Evolutionary conservation across 805 yeast species (phyloP), one percentile per base, ranked within the genome.

Genomic region (Pichia kluyveri): DNA sequence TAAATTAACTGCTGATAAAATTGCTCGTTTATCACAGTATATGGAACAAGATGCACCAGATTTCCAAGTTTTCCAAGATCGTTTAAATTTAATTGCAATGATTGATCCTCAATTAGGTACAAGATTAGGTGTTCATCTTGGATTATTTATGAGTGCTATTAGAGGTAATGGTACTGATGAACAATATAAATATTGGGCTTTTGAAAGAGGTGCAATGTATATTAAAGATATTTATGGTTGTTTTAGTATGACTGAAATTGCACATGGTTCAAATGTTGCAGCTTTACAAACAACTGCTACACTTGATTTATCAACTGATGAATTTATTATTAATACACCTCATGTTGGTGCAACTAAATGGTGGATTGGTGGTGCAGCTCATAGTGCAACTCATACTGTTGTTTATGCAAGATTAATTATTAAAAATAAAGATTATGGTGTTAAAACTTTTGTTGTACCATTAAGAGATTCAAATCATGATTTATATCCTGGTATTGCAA

Each of bases 301-400:
- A 19, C 90, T 75, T 63, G 82, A 87, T 63, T 68, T 70, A 18
- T 68, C 67, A 17, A 75, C 73, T 30, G 86, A 87, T 57, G 80
- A 80, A 53, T 86, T 90, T 60, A 62, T 76, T 47, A 80, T 90
- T 59, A 77, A 86, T 62, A 90, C 97, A 12, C 97, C 97, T 1
- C 86, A 89, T 61, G 65, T 86, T 47, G 90, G 95, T 37, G 96
- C 97, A 41, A 89, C 96, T 27, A 90, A 90, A 65, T 90, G 97
- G 96, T 90, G 97, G 97, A 90, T 90, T 59, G 97, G 97, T 43
- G 97, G 97, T 58, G 96, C 96, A 40, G 96, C 96, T 11, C 95
- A 87, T 66, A 82, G 95, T 19, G 87, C 96, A 7, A 87, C 90
- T 30, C 96, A 90, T 68, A 72, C 87, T 26, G 79, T 82, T n/a